phyloP scores from a whole-genome alignment of 2,329 filamentous ascomycete genomes.

The Nigrospora sphaerica region DNA sequence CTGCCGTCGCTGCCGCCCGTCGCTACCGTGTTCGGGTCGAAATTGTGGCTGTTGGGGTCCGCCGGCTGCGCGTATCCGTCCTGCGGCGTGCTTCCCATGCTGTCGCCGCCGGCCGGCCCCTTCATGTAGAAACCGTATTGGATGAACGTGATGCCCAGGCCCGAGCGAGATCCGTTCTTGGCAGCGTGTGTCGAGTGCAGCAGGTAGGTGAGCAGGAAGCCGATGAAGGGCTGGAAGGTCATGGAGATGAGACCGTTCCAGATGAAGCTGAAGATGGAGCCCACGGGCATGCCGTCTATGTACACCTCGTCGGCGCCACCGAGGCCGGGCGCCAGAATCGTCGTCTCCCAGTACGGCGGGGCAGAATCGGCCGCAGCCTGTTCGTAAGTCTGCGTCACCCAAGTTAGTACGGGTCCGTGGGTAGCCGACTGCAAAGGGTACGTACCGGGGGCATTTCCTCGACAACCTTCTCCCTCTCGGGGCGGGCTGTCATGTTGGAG shows the following conservation, averaged over 20 bases:
- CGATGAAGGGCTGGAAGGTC: conserved; percentile 84
- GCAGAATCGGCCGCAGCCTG: conserved; percentile 95
- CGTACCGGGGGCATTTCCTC: conserved; percentile 91
- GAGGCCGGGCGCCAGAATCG: conserved; percentile 86
- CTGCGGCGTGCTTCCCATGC: conserved; percentile 36
- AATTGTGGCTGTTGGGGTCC: conserved; percentile 86
- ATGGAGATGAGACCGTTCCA: conserved; percentile 97
- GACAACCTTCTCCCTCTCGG: conserved; percentile 65
- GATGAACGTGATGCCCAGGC: conserved; percentile 88
- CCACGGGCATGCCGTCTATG: conserved; percentile 90
- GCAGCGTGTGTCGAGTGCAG: conserved; percentile 96
- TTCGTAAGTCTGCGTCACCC: conserved; percentile 71
- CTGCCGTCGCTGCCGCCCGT: conserved; percentile 24
- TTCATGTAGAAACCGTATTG: conserved; percentile 98
- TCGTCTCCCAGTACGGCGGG: conserved; percentile 98
- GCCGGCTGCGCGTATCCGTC: conserved; percentile 63
- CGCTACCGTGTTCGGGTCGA: conserved; percentile 64
- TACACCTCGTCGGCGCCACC: conserved; percentile 92
- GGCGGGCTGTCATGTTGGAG: conserved; percentile 88
- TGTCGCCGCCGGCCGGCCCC: conserved; percentile 39
- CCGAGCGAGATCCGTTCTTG: conserved; percentile 93
- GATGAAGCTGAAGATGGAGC: conserved; percentile 77
- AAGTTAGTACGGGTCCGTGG: too few species aligned
- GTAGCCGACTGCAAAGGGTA: conserved; percentile 14
- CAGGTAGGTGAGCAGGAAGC: conserved; percentile 95